phyloP scores from a whole-genome alignment of 1,284 basidiomycete species.

The Ustilago shanxiensis region DNA sequence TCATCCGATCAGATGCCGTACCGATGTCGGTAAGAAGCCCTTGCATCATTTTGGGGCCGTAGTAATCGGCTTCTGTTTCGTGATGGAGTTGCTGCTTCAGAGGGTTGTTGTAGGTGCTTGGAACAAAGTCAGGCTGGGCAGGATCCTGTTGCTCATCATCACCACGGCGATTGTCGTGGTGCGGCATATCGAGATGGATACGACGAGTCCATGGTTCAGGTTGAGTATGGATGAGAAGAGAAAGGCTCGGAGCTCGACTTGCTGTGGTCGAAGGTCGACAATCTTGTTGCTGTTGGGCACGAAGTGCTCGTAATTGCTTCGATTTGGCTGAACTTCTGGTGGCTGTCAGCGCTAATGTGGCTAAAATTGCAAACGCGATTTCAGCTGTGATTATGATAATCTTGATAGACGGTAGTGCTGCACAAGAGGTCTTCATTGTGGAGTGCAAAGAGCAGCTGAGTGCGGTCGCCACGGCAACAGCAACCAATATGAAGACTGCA shows the following conservation, averaged over 20 bases:
- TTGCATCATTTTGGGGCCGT: conserved; percentile 5
- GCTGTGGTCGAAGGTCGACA: background rate
- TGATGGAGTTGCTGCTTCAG: background rate
- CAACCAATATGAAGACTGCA: background rate
- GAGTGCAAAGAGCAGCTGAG: conserved; percentile 5
- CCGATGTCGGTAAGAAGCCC: conserved; percentile 9
- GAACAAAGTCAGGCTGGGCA: background rate
- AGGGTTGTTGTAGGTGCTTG: background rate
- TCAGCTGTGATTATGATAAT: conserved; percentile 6
- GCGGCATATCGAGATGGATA: conserved; percentile 18
- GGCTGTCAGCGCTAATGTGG: background rate
- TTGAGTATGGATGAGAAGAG: conserved; percentile 35
- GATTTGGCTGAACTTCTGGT: background rate
- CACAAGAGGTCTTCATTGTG: background rate
- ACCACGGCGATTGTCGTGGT: too few species aligned
- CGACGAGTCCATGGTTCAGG: conserved; percentile 26
- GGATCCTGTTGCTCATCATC: background rate
- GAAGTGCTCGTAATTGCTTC: background rate
- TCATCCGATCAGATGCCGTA: conserved; percentile 1
- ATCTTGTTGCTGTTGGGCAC: background rate
- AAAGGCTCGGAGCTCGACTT: conserved; percentile 21
- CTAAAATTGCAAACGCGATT: background rate
- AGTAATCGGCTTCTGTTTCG: conserved; percentile 9
- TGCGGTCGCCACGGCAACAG: background rate
- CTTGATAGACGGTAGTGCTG: conserved; percentile 2